phyloP scores from a whole-genome alignment of 2,329 filamentous ascomycete species.

The Cladobotryum protrusum region DNA sequence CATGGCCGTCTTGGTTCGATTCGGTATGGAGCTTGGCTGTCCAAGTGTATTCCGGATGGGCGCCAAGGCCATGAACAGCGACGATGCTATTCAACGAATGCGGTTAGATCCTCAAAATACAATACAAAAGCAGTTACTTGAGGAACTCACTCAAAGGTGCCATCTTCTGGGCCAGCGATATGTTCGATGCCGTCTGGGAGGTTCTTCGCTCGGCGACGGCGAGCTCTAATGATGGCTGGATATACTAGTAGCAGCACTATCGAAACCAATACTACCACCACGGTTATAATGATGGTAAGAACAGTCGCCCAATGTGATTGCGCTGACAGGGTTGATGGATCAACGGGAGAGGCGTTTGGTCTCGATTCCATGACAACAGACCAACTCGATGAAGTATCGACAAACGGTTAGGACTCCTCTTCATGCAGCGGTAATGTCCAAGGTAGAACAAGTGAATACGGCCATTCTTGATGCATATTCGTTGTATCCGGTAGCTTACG shows the following conservation, averaged over 20 bases:
- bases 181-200: neutral
- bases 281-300: neutral
- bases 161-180: neutral
- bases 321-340: neutral
- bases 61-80: neutral
- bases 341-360: neutral
- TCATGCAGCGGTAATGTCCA: neutral
- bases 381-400: neutral
- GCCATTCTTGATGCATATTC: no score
- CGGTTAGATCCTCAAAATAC: no score
- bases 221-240: neutral
- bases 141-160: no score
- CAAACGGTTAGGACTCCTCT: neutral
- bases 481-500: neutral
- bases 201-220: neutral
- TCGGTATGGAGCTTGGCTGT: neutral
- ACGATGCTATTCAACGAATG: neutral
- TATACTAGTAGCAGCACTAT: neutral
- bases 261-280: neutral
- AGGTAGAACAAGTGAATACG: neutral
- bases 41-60: neutral
- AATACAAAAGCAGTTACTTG: neutral
- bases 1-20: neutral
- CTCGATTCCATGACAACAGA: neutral
- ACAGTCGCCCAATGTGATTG: neutral